These are phyloP conservation scores for Borovskyia barvae DNA, from an alignment of 208 protist species.

Conservation along the genomic window DNA sequence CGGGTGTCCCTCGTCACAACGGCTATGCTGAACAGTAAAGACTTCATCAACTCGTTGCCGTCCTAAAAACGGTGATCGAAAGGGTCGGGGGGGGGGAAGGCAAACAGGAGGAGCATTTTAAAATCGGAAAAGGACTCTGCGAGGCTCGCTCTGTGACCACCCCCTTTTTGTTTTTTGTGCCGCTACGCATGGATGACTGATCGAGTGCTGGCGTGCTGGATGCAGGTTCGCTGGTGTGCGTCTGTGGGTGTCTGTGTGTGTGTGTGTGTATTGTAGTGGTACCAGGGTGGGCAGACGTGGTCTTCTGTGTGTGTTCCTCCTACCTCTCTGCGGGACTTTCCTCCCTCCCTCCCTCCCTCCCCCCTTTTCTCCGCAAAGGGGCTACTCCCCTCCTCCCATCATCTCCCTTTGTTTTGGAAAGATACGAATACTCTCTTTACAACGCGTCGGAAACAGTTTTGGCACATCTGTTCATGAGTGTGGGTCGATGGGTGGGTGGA, in stretches of 20 bases:
- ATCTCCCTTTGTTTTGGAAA: background rate
- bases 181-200: too few relatives aligned
- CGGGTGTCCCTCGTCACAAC: constrained; percentile 77
- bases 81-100: background rate
- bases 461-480: too few relatives aligned
- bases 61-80: background rate
- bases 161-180: too few relatives aligned
- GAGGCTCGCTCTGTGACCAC: too few relatives aligned
- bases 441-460: too few relatives aligned
- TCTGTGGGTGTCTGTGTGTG: background rate
- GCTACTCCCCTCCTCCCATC: background rate
- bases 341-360: constrained; percentile 2
- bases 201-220: too few relatives aligned
- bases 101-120: too few relatives aligned
- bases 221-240: too few relatives aligned
- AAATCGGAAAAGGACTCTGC: too few relatives aligned
- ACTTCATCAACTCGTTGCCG: constrained; percentile 65
- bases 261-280: background rate
- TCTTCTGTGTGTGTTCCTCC: background rate
- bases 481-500: too few relatives aligned
- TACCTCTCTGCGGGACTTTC: background rate
- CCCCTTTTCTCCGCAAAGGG: background rate
- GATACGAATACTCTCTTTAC: too few relatives aligned
- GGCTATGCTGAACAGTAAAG: constrained; percentile 75
- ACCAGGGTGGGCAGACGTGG: background rate